Conservation (phyloP, 495 filamentous ascomycete species). For the Extremus antarcticus region DNA sequence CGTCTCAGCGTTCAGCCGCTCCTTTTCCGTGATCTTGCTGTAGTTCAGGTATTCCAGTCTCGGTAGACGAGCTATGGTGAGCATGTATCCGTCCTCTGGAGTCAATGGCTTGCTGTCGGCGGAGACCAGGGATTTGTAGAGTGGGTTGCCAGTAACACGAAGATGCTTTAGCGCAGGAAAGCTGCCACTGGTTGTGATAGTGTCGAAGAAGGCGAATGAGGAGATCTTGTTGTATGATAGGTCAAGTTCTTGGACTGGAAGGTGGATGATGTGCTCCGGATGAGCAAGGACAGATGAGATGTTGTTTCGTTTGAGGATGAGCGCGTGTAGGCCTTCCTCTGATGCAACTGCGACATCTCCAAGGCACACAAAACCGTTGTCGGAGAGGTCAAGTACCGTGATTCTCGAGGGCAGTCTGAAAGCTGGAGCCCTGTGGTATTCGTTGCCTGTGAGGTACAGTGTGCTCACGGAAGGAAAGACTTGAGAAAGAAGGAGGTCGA, state of each 20-base stretch:
- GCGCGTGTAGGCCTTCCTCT: conserved; percentile 45
- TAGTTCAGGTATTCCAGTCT: conserved; percentile 65
- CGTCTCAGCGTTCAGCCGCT: conserved; percentile 77
- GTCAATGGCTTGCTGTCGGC: conserved; percentile 38
- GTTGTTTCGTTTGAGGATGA: conserved; percentile 37
- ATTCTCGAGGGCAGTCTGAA: conserved; percentile 36
- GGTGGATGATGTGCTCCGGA: background rate
- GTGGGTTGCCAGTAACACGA: conserved; percentile 72
- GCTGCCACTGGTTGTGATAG: conserved; percentile 39
- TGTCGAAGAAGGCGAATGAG: conserved; percentile 61
- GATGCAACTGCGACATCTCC: conserved; percentile 38
- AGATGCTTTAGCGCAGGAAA: conserved; percentile 66
- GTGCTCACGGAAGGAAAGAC: conserved; percentile 49
- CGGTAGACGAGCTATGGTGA: conserved; percentile 68
- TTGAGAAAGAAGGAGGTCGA: background rate
- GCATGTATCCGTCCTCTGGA: conserved; percentile 72
- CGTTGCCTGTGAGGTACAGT: conserved; percentile 47
- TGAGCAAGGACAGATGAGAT: conserved; percentile 19
- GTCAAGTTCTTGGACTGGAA: conserved; percentile 51
- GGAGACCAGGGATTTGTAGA: conserved; percentile 41
- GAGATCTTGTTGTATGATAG: conserved; percentile 66
- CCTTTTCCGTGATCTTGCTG: conserved; percentile 54
- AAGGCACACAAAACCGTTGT: conserved; percentile 59
- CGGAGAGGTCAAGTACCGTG: conserved; percentile 57
- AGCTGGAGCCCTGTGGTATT: conserved; percentile 25